Base-by-base conservation (phyloP, 441 rosid genomes). In the Pelargonium cotyledonis region DNA sequence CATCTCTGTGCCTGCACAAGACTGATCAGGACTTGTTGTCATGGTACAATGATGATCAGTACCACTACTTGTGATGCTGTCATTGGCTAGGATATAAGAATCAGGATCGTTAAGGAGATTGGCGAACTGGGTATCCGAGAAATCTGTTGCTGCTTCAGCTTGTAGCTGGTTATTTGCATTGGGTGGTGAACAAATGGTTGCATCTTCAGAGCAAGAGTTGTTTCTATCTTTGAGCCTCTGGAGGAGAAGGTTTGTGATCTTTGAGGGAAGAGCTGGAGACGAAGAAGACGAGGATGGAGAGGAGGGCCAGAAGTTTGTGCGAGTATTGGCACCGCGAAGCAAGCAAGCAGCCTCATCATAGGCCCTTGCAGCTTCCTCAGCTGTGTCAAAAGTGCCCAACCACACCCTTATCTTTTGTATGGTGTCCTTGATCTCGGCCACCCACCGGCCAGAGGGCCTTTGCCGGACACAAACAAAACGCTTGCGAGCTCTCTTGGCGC, bases 341-440 rank as follows among this genome's bases (percentile, higher is more conserved):
- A 86, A 76, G 77, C 88, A 86, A 23, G 90, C 91, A 23, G 91
- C 90, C 66, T 88, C 94, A 67, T 88, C 94, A 19, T 86, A 88
- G 15, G 94, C 94, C 71, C 91, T 79, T 9, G 86, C 86, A 0
- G 86, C 86, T 69, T 80, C 86, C 64, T 83, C 86, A 0, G 86
- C 84, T 1, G 84, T 79, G 57, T 83, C 84, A 3, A 72, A 83
- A 26, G 84, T 83, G 67, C 86, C 86, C 12, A 80, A 38, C 86
- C 84, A 83, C 19, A 80, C 86, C 60, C 86, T 77, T n/a, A 83
- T 80, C 68, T 83, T 83, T 72, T 83, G 86, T 41, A 83, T 83
- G 16, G 86, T 80, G 69, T 83, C 86, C 70, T 83, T 83, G 29
- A 83, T 83, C 70, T 83, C 86, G 0, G 84, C 86, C 6, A 83